Base-by-base conservation (phyloP, 768 basidiomycete species). In the Tylopilus vinaceipallidus region DNA sequence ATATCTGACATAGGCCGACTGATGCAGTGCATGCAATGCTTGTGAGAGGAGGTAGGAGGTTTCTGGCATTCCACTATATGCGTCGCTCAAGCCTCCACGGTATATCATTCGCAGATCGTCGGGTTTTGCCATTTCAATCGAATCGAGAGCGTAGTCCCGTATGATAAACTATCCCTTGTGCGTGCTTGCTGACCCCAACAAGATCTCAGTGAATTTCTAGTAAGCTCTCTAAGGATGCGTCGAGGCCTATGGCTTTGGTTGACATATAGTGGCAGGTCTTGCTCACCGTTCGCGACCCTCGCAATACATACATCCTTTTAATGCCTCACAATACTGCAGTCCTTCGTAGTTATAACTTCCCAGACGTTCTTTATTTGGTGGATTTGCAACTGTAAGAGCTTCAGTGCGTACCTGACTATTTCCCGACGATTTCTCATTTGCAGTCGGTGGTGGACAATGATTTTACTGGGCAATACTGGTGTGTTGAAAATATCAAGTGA, bases 361-460 rank as follows among this genome's bases (percentile, higher is more conserved):
- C 47, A 50, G 7, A 26, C 36, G 23, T 57, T 50, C 33, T 50
- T 57, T 36, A 47, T 45, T 9, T 49, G 37, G 33, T 46, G 55
- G 11, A 45, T 57, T 27, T 56, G 49, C 50, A 56, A 9, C 23
- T 50, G 55, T 53, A 6, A 19, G 46, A 42, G 11, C 6, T 49
- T 39, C 19, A 20, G 19, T 20, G 23, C 26, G 27, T 29, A 12
- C n/a, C 30, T 16, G 30, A 10, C 16, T 6, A 14, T 12, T 16
- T 30, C 2, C 14, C 16, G 20, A 41, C 9, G 17, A 29, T 20
- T 14, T 19, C n/a, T 0, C 27, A 2, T 22, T 42, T 16, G 7
- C n/a, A 55, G 54, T 55, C 32, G 35, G 20, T n/a, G 42, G 43
- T n/a, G 19, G 12, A 22, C 38, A 16, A 30, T 32, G 42, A 42